Conservation (phyloP, 768 basidiomycete genomes). For the Trametes cingulata region DNA sequence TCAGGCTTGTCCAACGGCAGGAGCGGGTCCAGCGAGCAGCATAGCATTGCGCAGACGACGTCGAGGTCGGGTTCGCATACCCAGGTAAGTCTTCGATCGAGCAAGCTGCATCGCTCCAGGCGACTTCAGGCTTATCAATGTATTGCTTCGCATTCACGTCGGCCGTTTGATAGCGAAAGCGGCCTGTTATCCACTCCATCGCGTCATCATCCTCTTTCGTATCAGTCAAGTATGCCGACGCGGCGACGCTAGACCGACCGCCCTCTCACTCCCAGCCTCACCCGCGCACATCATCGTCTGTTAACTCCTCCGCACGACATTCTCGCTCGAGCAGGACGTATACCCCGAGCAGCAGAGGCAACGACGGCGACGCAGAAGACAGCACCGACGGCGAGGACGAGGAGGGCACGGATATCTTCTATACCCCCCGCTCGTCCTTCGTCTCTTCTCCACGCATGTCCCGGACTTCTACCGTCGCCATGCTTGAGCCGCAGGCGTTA, state of each 20-base stretch:
- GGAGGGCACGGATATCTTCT: constrained; percentile 53
- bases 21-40: neutral
- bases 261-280: constrained; percentile 7
- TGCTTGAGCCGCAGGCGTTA: constrained; percentile 32
- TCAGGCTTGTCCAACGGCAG: neutral
- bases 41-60: too few relatives aligned
- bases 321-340: constrained; percentile 16
- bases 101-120: neutral
- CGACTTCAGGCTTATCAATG: neutral
- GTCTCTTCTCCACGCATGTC: constrained; percentile 54
- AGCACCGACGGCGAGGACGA: constrained; percentile 31
- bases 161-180: constrained; percentile 16
- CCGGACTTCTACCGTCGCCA: constrained; percentile 34
- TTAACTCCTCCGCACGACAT: constrained; percentile 11
- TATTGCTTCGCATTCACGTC: constrained; percentile 3
- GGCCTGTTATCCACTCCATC: constrained; percentile 21
- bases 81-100: neutral
- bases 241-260: neutral
- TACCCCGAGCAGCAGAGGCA: constrained; percentile 19
- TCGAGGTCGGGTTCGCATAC: too few relatives aligned
- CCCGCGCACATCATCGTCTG: constrained; percentile 1
- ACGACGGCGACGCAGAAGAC: constrained; percentile 24
- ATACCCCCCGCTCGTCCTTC: constrained; percentile 48
- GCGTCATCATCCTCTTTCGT: constrained; percentile 19
- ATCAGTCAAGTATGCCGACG: constrained; percentile 17